phyloP scores from a whole-genome alignment of 2,329 filamentous ascomycete species.

The Aspergillus phoenicis region DNA sequence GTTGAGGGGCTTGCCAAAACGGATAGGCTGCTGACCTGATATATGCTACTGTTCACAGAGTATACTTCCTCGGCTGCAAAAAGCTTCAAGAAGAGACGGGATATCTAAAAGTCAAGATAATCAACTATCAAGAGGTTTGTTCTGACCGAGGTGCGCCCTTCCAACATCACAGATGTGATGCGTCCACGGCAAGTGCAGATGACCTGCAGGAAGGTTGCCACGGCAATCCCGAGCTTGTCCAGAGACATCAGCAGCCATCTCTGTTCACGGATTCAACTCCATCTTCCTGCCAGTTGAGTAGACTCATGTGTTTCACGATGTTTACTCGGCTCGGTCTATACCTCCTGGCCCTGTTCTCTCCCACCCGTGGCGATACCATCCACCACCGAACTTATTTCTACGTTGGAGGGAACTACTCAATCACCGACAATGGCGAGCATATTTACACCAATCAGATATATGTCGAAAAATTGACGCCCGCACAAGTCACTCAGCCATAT shows the following conservation, averaged over 20 bases:
- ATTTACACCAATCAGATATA: conserved; percentile 38
- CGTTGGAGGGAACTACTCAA: conserved; percentile 32
- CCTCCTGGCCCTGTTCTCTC: not conserved
- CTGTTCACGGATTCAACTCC: not conserved
- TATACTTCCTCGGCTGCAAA: no score
- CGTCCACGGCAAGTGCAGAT: not conserved
- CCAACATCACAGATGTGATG: not conserved
- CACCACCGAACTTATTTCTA: conserved; percentile 31
- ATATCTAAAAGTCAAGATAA: no score
- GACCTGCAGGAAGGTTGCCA: not conserved
- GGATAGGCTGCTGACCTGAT: no score
- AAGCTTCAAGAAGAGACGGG: no score
- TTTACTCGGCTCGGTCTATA: not conserved
- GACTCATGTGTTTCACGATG: not conserved
- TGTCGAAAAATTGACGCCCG: conserved; percentile 37
- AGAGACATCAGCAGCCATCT: not conserved
- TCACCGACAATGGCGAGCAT: conserved; percentile 23
- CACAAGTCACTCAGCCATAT: conserved; percentile 22
- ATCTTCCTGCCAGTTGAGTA: not conserved
- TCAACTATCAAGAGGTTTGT: no score
- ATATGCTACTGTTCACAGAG: no score
- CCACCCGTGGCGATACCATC: not conserved
- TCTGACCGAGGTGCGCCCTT: no score
- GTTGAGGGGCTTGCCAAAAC: no score
- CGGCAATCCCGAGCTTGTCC: not conserved